Evolutionary conservation across 2,329 filamentous ascomycete species (phyloP).

Genomic region (Monosporascus sp.): DNA sequence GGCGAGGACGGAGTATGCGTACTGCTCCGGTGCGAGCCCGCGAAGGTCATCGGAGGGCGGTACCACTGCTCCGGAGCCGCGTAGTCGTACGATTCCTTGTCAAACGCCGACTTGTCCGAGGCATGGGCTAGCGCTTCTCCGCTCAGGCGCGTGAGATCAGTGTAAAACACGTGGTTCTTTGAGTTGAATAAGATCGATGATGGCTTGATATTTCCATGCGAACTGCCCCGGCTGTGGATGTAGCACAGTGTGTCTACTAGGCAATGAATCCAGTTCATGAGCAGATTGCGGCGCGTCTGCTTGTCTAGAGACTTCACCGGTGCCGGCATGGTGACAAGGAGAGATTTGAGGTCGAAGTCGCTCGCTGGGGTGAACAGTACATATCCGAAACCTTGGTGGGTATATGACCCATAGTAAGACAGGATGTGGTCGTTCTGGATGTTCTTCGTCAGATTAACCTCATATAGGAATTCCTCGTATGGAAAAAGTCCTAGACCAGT

Average conservation of each 20-base stretch:
- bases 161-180: constrained; percentile 61
- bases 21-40: constrained; percentile 23
- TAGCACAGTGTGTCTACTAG: constrained; percentile 63
- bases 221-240: constrained; percentile 58
- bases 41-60: constrained; percentile 32
- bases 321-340: constrained; percentile 57
- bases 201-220: constrained; percentile 65
- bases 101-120: constrained; percentile 45
- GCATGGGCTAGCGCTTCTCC: constrained; percentile 35
- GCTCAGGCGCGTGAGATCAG: constrained; percentile 51
- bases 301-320: constrained; percentile 59
- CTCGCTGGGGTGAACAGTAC: constrained; percentile 61
- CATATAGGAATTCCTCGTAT: constrained; percentile 52
- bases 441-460: constrained; percentile 52
- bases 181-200: constrained; percentile 63
- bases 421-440: constrained; percentile 64
- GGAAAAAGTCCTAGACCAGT: constrained; percentile 37
- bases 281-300: constrained; percentile 49
- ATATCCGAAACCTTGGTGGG: constrained; percentile 57
- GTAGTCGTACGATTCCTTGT: constrained; percentile 68
- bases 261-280: constrained; percentile 73
- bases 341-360: constrained; percentile 62
- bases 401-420: constrained; percentile 68
- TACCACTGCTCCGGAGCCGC: constrained; percentile 63
- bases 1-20: constrained; percentile 27